Evolutionary conservation across 495 filamentous ascomycete species (phyloP), one percentile per base, ranked within the genome.

Genomic region (Trypethelium eluteriae): DNA sequence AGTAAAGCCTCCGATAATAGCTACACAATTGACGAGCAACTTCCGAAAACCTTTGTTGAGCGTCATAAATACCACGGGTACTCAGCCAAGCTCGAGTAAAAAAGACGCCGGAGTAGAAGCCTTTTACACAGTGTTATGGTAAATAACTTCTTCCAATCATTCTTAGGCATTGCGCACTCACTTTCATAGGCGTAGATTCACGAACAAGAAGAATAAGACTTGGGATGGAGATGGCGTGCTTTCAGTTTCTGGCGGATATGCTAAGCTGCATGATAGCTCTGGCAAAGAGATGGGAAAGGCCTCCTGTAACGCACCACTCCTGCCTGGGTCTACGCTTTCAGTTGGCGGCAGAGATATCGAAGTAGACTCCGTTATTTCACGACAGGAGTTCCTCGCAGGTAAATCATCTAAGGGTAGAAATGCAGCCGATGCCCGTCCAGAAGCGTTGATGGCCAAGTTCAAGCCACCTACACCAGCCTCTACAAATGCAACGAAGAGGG

Each of bases 181-280:
- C 25, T 14, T 35, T 32, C 2, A 7, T 68, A 89, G 87, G 88
- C 85, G 89, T 25, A 92, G 89, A 73, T 86, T 84, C 62, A 91
- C 87, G 0, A 81, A 77, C 14, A 93, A 91, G 74, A 93, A 92
- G 76, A 84, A 92, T 77, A 93, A 92, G 73, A 92, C 88, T 16
- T 93, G 90, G 87, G 89, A 92, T 74, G 89, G 90, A n/a, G 89
- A 93, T 74, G 89, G 89, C 2, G 80, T 91, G 6, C 79, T 93
- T 11, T 76, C 81, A 2, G 78, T 87, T 2, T 72, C 75, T 0
- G 79, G 77, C 16, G 87, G 88, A 5, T 83, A 82, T 70, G 88
- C 85, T 12, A 77, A 77, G 64, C 78, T 93, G 6, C 81, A 86
- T 64, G 87, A 92, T 74, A 74, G 84, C 9, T 82, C 82, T 1